Evolutionary conservation across 2,329 filamentous ascomycete genomes (phyloP).

Genomic region (Aureobasidium sp.): DNA sequence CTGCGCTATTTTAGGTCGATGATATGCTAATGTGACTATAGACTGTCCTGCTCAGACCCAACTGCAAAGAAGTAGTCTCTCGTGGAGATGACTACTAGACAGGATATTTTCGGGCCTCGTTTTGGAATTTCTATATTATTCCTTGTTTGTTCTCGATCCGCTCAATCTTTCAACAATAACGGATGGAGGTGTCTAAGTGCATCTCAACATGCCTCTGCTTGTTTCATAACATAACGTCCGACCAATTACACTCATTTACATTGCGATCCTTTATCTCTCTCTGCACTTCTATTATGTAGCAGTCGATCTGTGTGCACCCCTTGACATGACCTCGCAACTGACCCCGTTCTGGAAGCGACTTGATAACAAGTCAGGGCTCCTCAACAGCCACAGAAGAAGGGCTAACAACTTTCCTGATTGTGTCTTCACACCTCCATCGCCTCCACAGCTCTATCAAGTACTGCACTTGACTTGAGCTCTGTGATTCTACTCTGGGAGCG

Average conservation of each 20-base stretch:
- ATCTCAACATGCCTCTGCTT: constrained; percentile 6
- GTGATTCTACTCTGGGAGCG: not conserved
- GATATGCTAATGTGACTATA: constrained; percentile 28
- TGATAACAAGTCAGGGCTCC: too few relatives aligned
- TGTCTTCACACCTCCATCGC: too few relatives aligned
- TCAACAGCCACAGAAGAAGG: too few relatives aligned
- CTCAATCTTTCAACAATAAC: not conserved
- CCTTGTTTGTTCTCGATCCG: not conserved
- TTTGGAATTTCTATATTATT: not conserved
- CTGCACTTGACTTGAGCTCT: not conserved
- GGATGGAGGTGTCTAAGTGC: not conserved
- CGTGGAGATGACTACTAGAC: constrained; percentile 44
- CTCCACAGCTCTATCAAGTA: too few relatives aligned
- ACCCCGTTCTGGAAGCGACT: too few relatives aligned
- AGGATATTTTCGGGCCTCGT: not conserved
- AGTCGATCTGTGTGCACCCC: too few relatives aligned
- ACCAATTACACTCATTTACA: constrained; percentile 4
- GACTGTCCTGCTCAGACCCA: constrained; percentile 39
- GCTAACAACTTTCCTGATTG: too few relatives aligned
- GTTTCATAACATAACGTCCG: not conserved
- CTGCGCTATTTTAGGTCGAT: not conserved
- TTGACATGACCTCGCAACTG: too few relatives aligned
- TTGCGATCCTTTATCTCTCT: too few relatives aligned
- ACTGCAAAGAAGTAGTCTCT: constrained; percentile 35
- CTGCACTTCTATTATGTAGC: too few relatives aligned